Evolutionary conservation across 1,284 basidiomycete genomes (phyloP).

Genomic region (Cutaneotrichosporon curvatum): DNA sequence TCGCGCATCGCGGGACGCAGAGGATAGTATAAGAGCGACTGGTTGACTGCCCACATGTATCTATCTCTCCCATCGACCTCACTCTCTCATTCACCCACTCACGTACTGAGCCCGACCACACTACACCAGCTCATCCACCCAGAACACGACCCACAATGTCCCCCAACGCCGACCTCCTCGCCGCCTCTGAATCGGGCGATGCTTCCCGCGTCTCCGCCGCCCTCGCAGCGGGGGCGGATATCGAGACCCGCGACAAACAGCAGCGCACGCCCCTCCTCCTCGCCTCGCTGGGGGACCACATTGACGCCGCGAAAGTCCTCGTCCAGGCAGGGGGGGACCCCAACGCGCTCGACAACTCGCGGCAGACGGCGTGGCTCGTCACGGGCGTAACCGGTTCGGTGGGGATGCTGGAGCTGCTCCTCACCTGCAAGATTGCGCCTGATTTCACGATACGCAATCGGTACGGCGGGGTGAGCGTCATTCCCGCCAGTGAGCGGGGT

Average conservation of each 20-base stretch:
- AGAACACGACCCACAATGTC: too few relatives aligned
- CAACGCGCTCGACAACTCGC: slow-evolving; percentile 2
- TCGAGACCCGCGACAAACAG: not conserved
- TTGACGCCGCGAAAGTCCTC: slow-evolving; percentile 3
- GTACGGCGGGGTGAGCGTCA: slow-evolving; percentile 10
- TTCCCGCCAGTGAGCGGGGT: slow-evolving; percentile 10
- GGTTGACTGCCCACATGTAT: too few relatives aligned
- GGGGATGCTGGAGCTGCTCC: slow-evolving; percentile 6
- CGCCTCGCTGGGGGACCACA: slow-evolving; percentile 5
- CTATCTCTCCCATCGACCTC: too few relatives aligned
- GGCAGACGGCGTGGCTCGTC: slow-evolving; percentile 9
- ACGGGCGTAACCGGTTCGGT: slow-evolving; percentile 12
- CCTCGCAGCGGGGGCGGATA: slow-evolving; percentile 1
- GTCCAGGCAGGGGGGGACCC: slow-evolving; percentile 6
- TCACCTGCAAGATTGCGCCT: not conserved
- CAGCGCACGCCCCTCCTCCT: slow-evolving; percentile 6
- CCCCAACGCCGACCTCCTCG: not conserved
- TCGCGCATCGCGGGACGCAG: too few relatives aligned
- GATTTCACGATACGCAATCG: slow-evolving; percentile 9
- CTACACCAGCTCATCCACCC: too few relatives aligned
- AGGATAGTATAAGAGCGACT: too few relatives aligned
- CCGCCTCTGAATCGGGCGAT: not conserved
- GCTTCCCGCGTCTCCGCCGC: not conserved
- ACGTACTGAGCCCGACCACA: too few relatives aligned
- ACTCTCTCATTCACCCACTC: too few relatives aligned